phyloP scores from a whole-genome alignment of 257 asterid species.

The Gentiana straminea region DNA sequence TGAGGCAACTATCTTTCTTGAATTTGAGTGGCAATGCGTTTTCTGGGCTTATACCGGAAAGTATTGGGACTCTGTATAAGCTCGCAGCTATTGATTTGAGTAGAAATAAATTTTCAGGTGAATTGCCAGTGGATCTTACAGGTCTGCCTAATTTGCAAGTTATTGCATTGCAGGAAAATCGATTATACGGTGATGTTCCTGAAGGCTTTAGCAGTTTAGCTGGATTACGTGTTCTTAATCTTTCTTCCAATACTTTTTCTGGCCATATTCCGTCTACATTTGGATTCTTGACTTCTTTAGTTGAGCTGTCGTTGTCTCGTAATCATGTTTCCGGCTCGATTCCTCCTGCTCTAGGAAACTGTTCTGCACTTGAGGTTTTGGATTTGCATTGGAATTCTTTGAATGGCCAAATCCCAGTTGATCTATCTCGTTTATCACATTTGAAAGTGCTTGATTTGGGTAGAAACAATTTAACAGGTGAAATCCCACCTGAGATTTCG shows the following conservation, averaged over 20 bases:
- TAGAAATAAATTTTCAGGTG: conserved; percentile 49
- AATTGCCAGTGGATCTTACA: conserved; percentile 42
- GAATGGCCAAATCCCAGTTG: conserved; percentile 39
- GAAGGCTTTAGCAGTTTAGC: conserved; percentile 63
- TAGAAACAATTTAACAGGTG: conserved; percentile 45
- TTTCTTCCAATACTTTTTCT: conserved; percentile 50
- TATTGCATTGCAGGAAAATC: conserved; percentile 59
- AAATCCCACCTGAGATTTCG: conserved; percentile 41
- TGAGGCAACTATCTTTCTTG: conserved; percentile 38
- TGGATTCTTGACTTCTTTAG: conserved; percentile 53
- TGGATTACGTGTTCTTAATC: conserved; percentile 47
- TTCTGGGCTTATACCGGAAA: conserved; percentile 38
- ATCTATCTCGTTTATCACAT: conserved; percentile 32
- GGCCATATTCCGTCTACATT: conserved; percentile 53
- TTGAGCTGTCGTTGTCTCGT: conserved; percentile 44
- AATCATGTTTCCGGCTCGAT: conserved; percentile 43
- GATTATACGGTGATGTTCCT: conserved; percentile 44
- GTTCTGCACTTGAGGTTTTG: conserved; percentile 42
- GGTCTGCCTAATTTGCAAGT: conserved; percentile 67
- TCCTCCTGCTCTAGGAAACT: conserved; percentile 53
- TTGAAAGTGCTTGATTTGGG: conserved; percentile 51
- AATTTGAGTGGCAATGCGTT: conserved; percentile 54
- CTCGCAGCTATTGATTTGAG: conserved; percentile 46
- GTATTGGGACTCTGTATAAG: conserved; percentile 52
- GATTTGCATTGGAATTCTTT: conserved; percentile 45